phyloP scores from a whole-genome alignment of 2,329 filamentous ascomycete genomes.

The Xylogone sp. region DNA sequence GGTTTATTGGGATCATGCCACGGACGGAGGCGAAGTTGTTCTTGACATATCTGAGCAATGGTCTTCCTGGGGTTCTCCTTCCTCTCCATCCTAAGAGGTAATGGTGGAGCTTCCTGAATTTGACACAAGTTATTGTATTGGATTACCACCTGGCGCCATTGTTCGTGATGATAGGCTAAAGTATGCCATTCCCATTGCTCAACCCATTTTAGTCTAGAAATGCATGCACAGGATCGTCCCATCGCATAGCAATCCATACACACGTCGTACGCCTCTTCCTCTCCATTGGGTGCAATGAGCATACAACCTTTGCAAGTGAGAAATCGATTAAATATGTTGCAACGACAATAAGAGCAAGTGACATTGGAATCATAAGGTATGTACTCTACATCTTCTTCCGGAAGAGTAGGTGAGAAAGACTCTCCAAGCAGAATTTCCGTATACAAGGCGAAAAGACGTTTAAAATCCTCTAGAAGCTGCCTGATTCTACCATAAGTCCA shows the following conservation, averaged over 20 bases:
- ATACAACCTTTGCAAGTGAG: constrained; percentile 86
- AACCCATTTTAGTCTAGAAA: constrained; percentile 83
- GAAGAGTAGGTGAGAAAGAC: constrained; percentile 65
- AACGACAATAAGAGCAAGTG: constrained; percentile 91
- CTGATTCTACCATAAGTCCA: constrained; percentile 44
- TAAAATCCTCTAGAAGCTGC: constrained; percentile 80
- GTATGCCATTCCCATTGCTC: constrained; percentile 89
- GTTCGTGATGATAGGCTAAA: constrained; percentile 72
- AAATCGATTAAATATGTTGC: constrained; percentile 97
- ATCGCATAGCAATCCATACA: constrained; percentile 99
- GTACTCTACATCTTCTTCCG: constrained; percentile 67
- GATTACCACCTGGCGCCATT: constrained; percentile 77
- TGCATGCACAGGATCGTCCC: constrained; percentile 87
- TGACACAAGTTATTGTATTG: constrained; percentile 50
- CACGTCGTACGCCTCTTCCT: constrained; percentile 86
- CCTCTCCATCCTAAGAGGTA: constrained; percentile 67
- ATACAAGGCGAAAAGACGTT: constrained; percentile 72
- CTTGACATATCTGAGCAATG: constrained; percentile 89
- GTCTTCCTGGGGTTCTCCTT: constrained; percentile 69
- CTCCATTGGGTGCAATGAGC: constrained; percentile 60
- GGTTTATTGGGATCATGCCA: constrained; percentile 69
- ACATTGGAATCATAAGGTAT: constrained; percentile 85
- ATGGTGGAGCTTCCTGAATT: constrained; percentile 57
- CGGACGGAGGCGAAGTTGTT: constrained; percentile 74
- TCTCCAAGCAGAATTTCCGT: constrained; percentile 79